Percentiles rank a stretch among this genome's conserved stretches.
These are phyloP conservation scores for Parmelia sp. DNA, from an alignment of 495 filamentous ascomycete genomes.

Conservation along the genomic window DNA sequence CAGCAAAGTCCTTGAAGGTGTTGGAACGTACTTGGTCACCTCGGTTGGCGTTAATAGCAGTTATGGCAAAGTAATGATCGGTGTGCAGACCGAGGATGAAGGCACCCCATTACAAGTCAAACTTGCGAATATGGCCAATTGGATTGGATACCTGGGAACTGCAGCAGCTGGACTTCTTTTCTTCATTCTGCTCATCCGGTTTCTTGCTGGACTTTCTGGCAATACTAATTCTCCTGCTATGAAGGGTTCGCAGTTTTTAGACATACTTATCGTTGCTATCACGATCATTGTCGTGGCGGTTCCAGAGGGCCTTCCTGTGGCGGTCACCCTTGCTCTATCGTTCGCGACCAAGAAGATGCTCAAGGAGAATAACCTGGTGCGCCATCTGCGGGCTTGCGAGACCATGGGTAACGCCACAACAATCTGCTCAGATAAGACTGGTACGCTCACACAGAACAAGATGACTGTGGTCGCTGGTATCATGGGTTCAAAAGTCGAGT, in stretches of 20 bases:
- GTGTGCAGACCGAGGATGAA: conserved; percentile 53
- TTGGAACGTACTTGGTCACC: conserved; percentile 59
- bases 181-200: conserved; percentile 56
- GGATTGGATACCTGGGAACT: conserved; percentile 54
- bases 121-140: conserved; percentile 54
- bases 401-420: conserved; percentile 69
- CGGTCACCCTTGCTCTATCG: conserved; percentile 62
- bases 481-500: conserved; percentile 47
- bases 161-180: conserved; percentile 56
- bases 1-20: conserved; percentile 59
- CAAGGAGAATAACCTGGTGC: conserved; percentile 64
- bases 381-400: conserved; percentile 59
- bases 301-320: conserved; percentile 61
- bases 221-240: conserved; percentile 45
- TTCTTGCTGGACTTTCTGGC: conserved; percentile 46
- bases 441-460: conserved; percentile 64
- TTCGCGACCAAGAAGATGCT: conserved; percentile 65
- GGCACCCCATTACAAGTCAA: conserved; percentile 61
- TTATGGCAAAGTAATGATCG: conserved; percentile 61
- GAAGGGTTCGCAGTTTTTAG: conserved; percentile 58
- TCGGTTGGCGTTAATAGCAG: conserved; percentile 55
- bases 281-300: conserved; percentile 69
- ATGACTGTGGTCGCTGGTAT: conserved; percentile 65
- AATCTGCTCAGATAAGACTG: conserved; percentile 66
- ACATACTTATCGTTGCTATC: conserved; percentile 64